A percentile compares a stretch with the other conserved stretches of the same genome.
Evolutionary conservation across 306 rosid genomes (phyloP).

Genomic region (Dalbergia oliveri): DNA sequence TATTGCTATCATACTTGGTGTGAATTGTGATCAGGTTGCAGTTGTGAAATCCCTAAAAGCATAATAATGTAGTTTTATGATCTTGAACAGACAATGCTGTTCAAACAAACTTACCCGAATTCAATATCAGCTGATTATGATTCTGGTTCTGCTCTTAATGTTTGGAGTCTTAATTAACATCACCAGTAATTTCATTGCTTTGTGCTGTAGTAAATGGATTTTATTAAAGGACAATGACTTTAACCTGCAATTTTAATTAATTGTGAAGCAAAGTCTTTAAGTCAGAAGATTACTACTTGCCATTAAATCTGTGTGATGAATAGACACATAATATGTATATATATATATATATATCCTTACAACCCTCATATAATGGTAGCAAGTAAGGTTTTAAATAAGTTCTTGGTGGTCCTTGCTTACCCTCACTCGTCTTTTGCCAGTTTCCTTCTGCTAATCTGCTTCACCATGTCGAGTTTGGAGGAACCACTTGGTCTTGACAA

Average conservation of each 20-base stretch:
- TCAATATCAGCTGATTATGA: neutral
- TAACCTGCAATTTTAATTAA: neutral
- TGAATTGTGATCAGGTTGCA: slow-evolving; percentile 13
- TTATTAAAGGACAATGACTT: neutral
- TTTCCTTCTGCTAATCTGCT: slow-evolving; percentile 39
- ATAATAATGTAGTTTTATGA: neutral
- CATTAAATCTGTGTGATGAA: neutral
- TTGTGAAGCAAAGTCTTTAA: neutral
- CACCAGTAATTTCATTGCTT: neutral
- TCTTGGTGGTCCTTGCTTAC: slow-evolving; percentile 37
- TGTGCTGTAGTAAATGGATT: neutral
- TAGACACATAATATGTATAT: too few relatives aligned
- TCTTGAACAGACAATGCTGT: slow-evolving; percentile 21
- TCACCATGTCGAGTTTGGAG: slow-evolving; percentile 90
- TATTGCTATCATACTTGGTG: neutral
- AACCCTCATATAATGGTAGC: neutral
- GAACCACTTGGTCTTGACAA: slow-evolving; percentile 92
- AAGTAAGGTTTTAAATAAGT: neutral
- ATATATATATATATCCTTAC: neutral
- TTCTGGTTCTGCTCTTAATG: slow-evolving; percentile 10
- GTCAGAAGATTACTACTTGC: neutral
- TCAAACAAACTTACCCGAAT: neutral
- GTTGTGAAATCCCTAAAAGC: neutral
- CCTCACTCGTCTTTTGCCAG: slow-evolving; percentile 41
- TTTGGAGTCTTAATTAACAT: neutral